These are phyloP conservation scores for Ophiostoma fasciatum DNA, from an alignment of 2,329 filamentous ascomycete species.

Conservation along the genomic window DNA sequence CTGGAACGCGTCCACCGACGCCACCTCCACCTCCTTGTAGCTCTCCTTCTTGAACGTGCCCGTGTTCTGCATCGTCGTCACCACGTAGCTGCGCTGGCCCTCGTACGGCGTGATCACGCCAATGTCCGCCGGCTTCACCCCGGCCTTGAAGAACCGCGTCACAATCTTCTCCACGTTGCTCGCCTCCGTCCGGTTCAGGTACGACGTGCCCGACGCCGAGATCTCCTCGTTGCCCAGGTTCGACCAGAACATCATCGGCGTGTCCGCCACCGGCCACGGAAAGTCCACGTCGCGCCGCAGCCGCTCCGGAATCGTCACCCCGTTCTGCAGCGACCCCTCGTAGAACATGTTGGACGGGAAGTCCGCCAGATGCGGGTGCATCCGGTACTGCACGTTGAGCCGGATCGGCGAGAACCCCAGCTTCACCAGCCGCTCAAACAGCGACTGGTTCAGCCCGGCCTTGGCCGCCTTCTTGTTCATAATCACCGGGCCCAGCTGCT, in stretches of 20 bases:
- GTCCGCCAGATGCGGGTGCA: slow-evolving; percentile 94
- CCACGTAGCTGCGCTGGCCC: slow-evolving; percentile 93
- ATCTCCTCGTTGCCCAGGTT: slow-evolving; percentile 97
- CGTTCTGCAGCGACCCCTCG: slow-evolving; percentile 91
- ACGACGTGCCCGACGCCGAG: slow-evolving; percentile 91
- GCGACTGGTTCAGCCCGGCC: slow-evolving; percentile 91
- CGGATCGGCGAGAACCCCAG: slow-evolving; percentile 83
- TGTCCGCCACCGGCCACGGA: slow-evolving; percentile 87
- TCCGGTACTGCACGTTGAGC: slow-evolving; percentile 93
- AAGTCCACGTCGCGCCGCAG: slow-evolving; percentile 91
- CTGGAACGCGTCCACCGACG: slow-evolving; percentile 96
- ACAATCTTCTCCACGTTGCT: slow-evolving; percentile 98
- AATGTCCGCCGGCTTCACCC: slow-evolving; percentile 84
- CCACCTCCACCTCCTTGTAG: slow-evolving; percentile 97
- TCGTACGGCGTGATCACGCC: slow-evolving; percentile 98
- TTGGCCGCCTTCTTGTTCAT: slow-evolving; percentile 99
- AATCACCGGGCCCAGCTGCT: slow-evolving; percentile 93
- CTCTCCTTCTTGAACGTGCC: slow-evolving; percentile 96
- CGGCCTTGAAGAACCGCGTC: slow-evolving; percentile 96
- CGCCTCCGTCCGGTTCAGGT: slow-evolving; percentile 93
- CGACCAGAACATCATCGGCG: slow-evolving; percentile 99
- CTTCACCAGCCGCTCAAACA: slow-evolving; percentile 91
- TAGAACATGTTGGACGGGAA: slow-evolving; percentile 99
- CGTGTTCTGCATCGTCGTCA: slow-evolving; percentile 97
- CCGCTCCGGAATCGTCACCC: slow-evolving; percentile 78